Base-by-base conservation (phyloP, 1,139 yeast genomes). In the Komagataea norvegica region DNA sequence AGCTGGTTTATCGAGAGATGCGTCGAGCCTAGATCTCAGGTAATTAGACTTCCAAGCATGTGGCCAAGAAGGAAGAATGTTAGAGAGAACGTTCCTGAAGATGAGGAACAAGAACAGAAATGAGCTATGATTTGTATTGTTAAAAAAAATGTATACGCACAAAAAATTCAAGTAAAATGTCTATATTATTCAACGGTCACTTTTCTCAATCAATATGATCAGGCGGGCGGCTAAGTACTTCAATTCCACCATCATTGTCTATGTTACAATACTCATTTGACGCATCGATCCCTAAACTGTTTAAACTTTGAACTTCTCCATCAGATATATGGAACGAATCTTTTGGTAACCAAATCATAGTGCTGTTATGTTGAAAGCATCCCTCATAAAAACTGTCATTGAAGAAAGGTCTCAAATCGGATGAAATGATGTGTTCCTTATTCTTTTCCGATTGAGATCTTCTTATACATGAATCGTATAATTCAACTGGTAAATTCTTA, bases 1-100 rank as follows among this genome's bases (percentile, higher is more conserved):
- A 81, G 80, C 45, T 88, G 96, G 95, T 88, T 93, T 57, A 78
- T 81, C 22, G 96, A 88, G 50, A 69, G 96, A 44, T 87, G 96
- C 55, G 94, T 93, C 7, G 94, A 87, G 50, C 99, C 99, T 1
- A 69, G 95, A 46, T 89, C 82, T 53, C 95, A 87, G 59, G 81
- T 85, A 37, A 78, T 91, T 16, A 74, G 74, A 49, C 61, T 91
- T 25, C 98, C 98, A 1, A 79, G 87, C 29, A 65, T 89, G 55
- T 89, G 97, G 96, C 95, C 96, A 3, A 66, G 93, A 47, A 74
- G 81, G 44, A 81, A 83, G 55, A 84, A 81, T 48, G 84, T 91
- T 1, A 64, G 76, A 49, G 68, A 68, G 38, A 38, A 24, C n/a
- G 10, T 38, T 8, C 25, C 36, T 10, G 40, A 41, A 8, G 46